Percentiles rank a stretch among this genome's conserved stretches.
phyloP scores from a whole-genome alignment of 176 grass and related monocot species.

The Bonia amplexicaulis region DNA sequence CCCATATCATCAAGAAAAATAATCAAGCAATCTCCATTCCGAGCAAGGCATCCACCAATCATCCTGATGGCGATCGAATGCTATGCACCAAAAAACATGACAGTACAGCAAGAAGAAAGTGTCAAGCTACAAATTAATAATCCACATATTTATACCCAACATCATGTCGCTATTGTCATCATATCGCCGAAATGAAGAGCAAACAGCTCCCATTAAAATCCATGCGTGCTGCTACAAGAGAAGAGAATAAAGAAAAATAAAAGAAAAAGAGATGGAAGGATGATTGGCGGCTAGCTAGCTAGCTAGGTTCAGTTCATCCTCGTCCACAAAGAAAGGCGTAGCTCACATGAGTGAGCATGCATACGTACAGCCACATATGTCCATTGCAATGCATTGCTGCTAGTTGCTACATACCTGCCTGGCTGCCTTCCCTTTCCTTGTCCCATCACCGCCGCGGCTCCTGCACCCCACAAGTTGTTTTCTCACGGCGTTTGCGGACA shows the following conservation, averaged over 20 bases:
- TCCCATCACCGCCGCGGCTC: not conserved
- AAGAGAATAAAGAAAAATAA: not conserved
- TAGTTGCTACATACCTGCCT: not conserved
- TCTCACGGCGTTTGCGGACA: slow-evolving; percentile 2
- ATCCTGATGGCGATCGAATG: not conserved
- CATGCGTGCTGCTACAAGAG: not conserved
- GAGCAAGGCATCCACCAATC: not conserved
- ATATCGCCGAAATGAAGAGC: not conserved
- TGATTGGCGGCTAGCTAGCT: not conserved
- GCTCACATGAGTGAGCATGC: not conserved
- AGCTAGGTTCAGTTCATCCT: not conserved
- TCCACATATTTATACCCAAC: not conserved
- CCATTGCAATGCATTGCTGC: not conserved
- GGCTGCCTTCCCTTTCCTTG: not conserved
- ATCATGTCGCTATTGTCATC: not conserved
- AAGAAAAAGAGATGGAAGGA: not conserved
- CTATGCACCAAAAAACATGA: not conserved
- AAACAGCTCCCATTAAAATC: not conserved
- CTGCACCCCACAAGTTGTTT: not conserved
- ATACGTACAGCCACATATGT: not conserved
- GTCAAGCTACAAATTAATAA: not conserved
- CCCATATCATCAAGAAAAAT: not conserved
- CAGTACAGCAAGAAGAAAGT: not conserved
- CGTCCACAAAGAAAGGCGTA: not conserved
- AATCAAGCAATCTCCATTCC: not conserved